These are phyloP conservation scores for Plenodomus tracheiphilus DNA, from an alignment of 2,329 filamentous ascomycete species.

Conservation along the genomic window DNA sequence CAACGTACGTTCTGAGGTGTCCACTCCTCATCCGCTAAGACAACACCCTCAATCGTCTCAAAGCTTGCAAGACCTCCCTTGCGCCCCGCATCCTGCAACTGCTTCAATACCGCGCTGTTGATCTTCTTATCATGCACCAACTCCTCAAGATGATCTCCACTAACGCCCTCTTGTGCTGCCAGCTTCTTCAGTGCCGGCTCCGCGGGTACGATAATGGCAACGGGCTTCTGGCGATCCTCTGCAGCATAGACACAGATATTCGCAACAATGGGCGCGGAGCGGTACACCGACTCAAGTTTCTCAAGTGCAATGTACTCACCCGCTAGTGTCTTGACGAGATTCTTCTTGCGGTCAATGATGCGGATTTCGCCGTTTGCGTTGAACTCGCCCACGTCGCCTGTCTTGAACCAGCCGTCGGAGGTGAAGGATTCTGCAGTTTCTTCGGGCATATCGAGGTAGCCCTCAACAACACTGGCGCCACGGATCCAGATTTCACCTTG, in stretches of 20 bases:
- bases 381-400: slow-evolving; percentile 92
- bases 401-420: slow-evolving; percentile 93
- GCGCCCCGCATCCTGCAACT: slow-evolving; percentile 67
- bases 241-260: slow-evolving; percentile 90
- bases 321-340: slow-evolving; percentile 91
- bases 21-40: slow-evolving; percentile 85
- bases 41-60: slow-evolving; percentile 75
- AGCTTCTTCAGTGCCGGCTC: slow-evolving; percentile 61
- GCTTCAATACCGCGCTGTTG: slow-evolving; percentile 66
- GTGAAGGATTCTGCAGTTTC: slow-evolving; percentile 80
- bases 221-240: slow-evolving; percentile 71
- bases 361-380: slow-evolving; percentile 76
- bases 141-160: slow-evolving; percentile 66
- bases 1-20: slow-evolving; percentile 77
- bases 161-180: slow-evolving; percentile 61
- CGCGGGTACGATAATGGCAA: slow-evolving; percentile 75
- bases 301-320: slow-evolving; percentile 97
- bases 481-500: slow-evolving; percentile 94
- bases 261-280: slow-evolving; percentile 73
- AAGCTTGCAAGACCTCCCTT: slow-evolving; percentile 69
- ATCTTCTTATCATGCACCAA: slow-evolving; percentile 71
- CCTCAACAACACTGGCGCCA: slow-evolving; percentile 72
- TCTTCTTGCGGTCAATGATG: slow-evolving; percentile 97
- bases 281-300: slow-evolving; percentile 90
- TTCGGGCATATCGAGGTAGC: slow-evolving; percentile 83